phyloP scores from a whole-genome alignment of 176 grass and related monocot genomes.

The Bromus sterilis region DNA sequence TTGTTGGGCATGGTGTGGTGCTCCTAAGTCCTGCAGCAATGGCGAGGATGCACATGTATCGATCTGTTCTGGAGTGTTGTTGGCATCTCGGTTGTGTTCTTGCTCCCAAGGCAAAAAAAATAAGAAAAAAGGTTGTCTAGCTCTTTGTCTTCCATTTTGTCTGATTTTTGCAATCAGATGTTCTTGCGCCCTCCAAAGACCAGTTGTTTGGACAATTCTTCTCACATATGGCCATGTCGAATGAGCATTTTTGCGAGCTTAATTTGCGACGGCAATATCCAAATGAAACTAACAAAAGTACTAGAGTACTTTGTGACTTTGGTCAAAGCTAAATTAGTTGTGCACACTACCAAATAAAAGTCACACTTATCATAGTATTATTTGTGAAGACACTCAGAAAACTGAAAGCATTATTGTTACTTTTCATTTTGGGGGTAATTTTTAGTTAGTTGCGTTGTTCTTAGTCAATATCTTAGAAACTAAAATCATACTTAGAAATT shows the following conservation, averaged over 20 bases:
- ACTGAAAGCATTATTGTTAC: neutral
- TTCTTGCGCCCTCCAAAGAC: neutral
- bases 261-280: neutral
- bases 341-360: too few relatives aligned
- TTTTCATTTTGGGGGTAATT: neutral
- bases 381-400: neutral
- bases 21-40: slow-evolving; percentile 37
- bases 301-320: neutral
- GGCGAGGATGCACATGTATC: slow-evolving; percentile 29
- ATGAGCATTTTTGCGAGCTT: neutral
- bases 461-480: neutral
- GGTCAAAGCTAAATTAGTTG: neutral
- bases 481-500: too few relatives aligned
- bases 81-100: neutral
- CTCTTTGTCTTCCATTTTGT: neutral
- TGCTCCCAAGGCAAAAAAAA: neutral
- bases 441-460: neutral
- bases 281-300: neutral
- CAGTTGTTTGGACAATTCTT: neutral
- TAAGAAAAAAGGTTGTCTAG: neutral
- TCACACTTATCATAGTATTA: neutral
- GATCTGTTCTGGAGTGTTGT: neutral
- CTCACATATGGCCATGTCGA: neutral
- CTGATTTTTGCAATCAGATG: neutral
- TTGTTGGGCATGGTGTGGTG: neutral